Evolutionary conservation across 139 green algal genomes (phyloP), one percentile per base, ranked within the genome.

Genomic region (Chlorella sp.): DNA sequence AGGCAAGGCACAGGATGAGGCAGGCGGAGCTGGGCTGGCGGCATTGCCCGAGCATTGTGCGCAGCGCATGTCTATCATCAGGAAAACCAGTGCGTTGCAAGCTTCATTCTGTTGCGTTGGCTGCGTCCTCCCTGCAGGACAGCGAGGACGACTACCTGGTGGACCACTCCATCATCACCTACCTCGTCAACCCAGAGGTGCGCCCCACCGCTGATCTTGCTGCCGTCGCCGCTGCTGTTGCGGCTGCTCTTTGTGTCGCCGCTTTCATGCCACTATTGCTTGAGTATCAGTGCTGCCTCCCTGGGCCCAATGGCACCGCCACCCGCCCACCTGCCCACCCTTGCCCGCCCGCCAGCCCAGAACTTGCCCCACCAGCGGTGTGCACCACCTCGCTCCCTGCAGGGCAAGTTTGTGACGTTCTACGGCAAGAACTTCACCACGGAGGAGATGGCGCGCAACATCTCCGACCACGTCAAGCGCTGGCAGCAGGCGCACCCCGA

Each of bases 111-210:
- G n/a, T n/a, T n/a, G n/a, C n/a, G n/a, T n/a, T n/a, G n/a, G n/a
- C n/a, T n/a, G 30, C 62, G 23, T 68, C 2, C 23, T 68, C 6
- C n/a, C 2, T 21, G 28, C 63, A 47, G 41, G 91, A 94, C 44
- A 74, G 76, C 47, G 65, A 68, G 0, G 78, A 93, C 11, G 98
- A 99, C 81, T 99, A 99, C 86, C 89, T 99, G 41, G 93, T 99
- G 17, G 97, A 99, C 83, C 97, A 99, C 87, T 98, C 95, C 86
- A 99, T 99, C 92, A 99, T 99, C 87, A 97, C 94, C 41, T 99
- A 99, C 89, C 88, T 99, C 17, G 81, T 99, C 60, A 87, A 97
- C 85, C 96, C 96, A 11, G 83, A 94, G 25, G 76, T 82, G 36
- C 28, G 75, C 5, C 60, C 6, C 25, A 6, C 7, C 44, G 44